A percentile compares a stretch with the other conserved stretches of the same genome.
phyloP scores from a whole-genome alignment of 2,329 filamentous ascomycete species.

The Madurella fahalii region DNA sequence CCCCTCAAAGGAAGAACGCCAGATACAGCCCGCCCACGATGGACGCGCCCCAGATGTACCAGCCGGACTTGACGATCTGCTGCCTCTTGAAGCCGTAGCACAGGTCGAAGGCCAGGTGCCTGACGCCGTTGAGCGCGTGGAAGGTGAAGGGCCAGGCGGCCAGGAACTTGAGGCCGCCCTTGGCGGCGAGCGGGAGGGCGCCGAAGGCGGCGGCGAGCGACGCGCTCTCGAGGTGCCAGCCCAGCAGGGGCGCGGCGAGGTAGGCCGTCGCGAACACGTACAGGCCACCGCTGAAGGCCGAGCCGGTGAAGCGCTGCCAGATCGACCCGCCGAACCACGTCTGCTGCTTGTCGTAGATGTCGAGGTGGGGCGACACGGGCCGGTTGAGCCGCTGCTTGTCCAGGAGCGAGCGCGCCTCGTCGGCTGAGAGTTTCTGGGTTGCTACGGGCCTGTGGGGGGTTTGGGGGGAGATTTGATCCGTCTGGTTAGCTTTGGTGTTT shows the following conservation, averaged over 20 bases:
- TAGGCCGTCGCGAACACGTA: constrained; percentile 81
- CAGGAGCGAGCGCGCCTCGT: constrained; percentile 62
- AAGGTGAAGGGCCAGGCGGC: constrained; percentile 57
- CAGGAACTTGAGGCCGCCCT: constrained; percentile 53
- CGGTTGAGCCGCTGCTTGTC: constrained; percentile 75
- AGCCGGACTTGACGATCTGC: constrained; percentile 43
- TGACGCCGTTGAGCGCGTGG: constrained; percentile 53
- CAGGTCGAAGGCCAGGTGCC: constrained; percentile 52
- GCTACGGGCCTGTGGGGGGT: constrained; percentile 49
- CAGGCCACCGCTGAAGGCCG: constrained; percentile 64
- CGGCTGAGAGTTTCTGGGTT: constrained; percentile 53
- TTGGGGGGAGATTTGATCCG: neutral
- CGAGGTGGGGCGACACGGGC: constrained; percentile 78
- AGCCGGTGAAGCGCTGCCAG: constrained; percentile 81
- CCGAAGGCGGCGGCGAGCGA: constrained; percentile 59
- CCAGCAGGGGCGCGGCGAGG: constrained; percentile 71
- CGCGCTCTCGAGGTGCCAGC: constrained; percentile 56
- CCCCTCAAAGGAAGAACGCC: constrained; percentile 38
- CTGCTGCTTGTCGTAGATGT: constrained; percentile 82
- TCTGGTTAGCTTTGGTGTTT: neutral
- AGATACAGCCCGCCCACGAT: constrained; percentile 44
- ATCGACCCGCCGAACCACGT: constrained; percentile 72
- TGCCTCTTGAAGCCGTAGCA: constrained; percentile 47
- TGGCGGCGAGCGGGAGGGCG: constrained; percentile 54
- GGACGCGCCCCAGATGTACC: constrained; percentile 45